Base-by-base conservation (phyloP, 257 asterid species). In the Fraxinus excelsior region DNA sequence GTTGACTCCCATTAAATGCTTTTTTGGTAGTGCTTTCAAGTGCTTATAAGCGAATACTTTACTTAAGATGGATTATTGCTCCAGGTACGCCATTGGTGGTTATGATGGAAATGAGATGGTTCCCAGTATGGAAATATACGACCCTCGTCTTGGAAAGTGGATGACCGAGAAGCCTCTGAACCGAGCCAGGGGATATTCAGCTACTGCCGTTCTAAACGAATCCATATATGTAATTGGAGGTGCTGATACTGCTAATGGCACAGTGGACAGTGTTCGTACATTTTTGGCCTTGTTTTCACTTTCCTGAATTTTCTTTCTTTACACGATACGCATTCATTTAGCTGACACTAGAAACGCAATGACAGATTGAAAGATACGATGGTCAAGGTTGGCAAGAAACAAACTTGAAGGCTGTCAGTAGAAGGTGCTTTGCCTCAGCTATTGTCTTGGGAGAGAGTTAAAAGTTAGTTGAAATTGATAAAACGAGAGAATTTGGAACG, bases 31-130 rank as follows among this genome's bases (percentile, higher is more conserved):
- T 11, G 46, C 14, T 23, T 62, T 11, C n/a, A 53, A 16, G 21
- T 53, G 64, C 3, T 21, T 8, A 25, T 23, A 71, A 38, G 46
- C 9, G 31, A 37, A 10, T 25, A 11, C 11, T 23, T 23, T 25
- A 62, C 34, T 62, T 71, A 56, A 40, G 66, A 74, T 73, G 74
- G 3, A 29, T 42, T 73, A 67, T 37, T 65, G 28, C 60, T 38
- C 49, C 87, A 93, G 98, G 82, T 93, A 93, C 42, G 95, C 90
- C 13, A 21, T 93, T 29, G 97, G 98, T 58, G 98, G 98, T 49
- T 87, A 56, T 76, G 90, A 90, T 85, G 97, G 91, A 67, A 74
- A 71, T 73, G 53, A 56, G 10, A 90, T 89, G 96, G 81, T 85
- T 44, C 70, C 87, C 1, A 89, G 83, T 40, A 80, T 91, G 53